A percentile compares a stretch with the other conserved stretches of the same genome.
phyloP scores from a whole-genome alignment of 2,329 filamentous ascomycete genomes.

The Myriangium duriaei region DNA sequence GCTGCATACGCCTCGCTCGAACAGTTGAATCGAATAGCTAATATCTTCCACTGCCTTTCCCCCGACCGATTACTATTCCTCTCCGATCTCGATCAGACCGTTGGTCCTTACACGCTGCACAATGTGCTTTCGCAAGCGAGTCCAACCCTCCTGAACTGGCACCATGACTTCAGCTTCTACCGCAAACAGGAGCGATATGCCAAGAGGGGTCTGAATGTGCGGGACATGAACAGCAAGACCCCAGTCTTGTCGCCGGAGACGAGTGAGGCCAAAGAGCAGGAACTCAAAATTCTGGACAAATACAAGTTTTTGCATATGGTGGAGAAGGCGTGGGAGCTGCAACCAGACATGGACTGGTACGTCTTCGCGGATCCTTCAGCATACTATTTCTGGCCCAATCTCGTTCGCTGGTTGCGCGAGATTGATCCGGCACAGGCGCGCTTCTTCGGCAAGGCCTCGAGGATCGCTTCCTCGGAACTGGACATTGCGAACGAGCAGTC shows the following conservation, averaged over 20 bases:
- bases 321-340: conserved; percentile 33
- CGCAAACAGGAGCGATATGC: conserved; percentile 13
- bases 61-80: conserved; percentile 36
- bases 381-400: conserved; percentile 28
- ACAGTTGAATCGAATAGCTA: conserved; percentile 7
- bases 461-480: conserved; percentile 9
- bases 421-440: conserved; percentile 30
- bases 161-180: conserved; percentile 17
- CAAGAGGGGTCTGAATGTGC: conserved; percentile 5
- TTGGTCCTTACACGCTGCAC: conserved; percentile 38
- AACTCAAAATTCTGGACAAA: conserved; percentile 28
- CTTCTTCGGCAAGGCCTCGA: conserved; percentile 25
- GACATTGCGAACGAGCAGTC: conserved; percentile 17
- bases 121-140: conserved; percentile 37
- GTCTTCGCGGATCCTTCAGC: conserved; percentile 42
- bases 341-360: conserved; percentile 36
- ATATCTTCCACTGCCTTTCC: conserved; percentile 7
- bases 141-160: conserved; percentile 4
- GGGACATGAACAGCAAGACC: conserved; percentile 11
- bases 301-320: conserved; percentile 43
- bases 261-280: conserved; percentile 1
- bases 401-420: conserved; percentile 35
- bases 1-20: conserved; percentile 5
- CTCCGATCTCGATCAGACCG: conserved; percentile 43
- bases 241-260: conserved; percentile 7